phyloP scores from a whole-genome alignment of 148 eudicot genomes.

The Chenopodium formosanum region DNA sequence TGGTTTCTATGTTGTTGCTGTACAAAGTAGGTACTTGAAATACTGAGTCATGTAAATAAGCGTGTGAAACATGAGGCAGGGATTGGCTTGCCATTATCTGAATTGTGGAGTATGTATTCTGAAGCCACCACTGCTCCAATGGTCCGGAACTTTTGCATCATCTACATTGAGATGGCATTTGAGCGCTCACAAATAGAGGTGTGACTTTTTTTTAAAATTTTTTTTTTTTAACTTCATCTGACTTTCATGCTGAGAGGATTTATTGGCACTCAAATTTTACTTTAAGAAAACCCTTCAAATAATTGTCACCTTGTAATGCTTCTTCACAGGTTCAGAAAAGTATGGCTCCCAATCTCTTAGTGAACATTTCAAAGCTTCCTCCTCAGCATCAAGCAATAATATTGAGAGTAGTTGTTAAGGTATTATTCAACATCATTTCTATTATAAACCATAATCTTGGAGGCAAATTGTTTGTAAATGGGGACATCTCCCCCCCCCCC shows the following conservation, averaged over 20 bases:
- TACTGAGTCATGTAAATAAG: conserved; percentile 90
- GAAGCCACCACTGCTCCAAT: conserved; percentile 63
- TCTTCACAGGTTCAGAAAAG: conserved; percentile 63
- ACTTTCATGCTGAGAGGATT: background rate
- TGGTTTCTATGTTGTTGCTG: background rate
- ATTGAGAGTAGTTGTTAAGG: conserved; percentile 66
- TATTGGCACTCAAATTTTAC: background rate
- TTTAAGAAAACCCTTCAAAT: background rate
- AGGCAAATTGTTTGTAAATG: background rate
- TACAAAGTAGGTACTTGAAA: conserved; percentile 67
- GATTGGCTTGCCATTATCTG: conserved; percentile 79
- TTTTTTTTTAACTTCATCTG: background rate
- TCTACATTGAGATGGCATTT: conserved; percentile 94
- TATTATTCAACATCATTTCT: conserved; percentile 22
- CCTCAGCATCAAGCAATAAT: conserved; percentile 83
- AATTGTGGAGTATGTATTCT: conserved; percentile 69
- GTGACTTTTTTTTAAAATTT: conserved; percentile 13
- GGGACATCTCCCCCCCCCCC: too few relatives aligned
- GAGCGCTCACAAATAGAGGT: conserved; percentile 68
- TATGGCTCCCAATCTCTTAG: conserved; percentile 64
- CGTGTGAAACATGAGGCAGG: conserved; percentile 82
- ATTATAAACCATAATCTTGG: background rate
- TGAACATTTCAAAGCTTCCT: conserved; percentile 78
- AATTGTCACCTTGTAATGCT: conserved; percentile 9
- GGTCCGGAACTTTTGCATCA: conserved; percentile 91